Evolutionary conservation across 2,329 filamentous ascomycete species (phyloP), one percentile per base, ranked within the genome.

Genomic region (Nannizzia gypsea): DNA sequence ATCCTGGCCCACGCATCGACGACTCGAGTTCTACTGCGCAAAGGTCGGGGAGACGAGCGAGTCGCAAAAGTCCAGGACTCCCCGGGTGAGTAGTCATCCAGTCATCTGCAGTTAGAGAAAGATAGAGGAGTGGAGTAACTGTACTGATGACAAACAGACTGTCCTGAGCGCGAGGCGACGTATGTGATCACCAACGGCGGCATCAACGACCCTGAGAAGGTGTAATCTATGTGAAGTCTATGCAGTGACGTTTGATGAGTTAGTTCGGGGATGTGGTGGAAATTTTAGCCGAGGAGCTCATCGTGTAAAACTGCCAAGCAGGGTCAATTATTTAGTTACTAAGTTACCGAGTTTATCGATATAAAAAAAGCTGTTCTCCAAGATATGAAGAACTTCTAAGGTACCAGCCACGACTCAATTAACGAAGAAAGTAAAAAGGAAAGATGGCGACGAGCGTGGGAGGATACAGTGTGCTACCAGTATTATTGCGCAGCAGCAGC

Each of bases 161-260:
- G 84, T 66, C 83, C 85, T 3, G 84, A 88, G 69, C 79, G 79
- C 56, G 84, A 88, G 71, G 84, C 85, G 26, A 87, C 81, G 1
- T 88, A 88, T 70, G 78, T 87, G 64, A 88, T 88, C 65, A 87
- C 83, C 28, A 84, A 80, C 63, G 85, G 84, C 34, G 84, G 84
- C 36, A 86, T 87, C 71, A 84, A 80, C 61, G 84, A 87, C 68
- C 81, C 83, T 1, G 84, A 86, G 65, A 85, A 85, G 70, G 74
- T 77, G 36, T 85, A 65, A 70, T 11, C 13, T 13, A 36, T 13
- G 31, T 36, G 31, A 36, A 11, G 9, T 36, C 8, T 11, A 11
- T 36, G 31, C 31, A 36, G 13, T 11, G 31, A 3, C 2, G 9
- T 11, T 34, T 36, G 31, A 13, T 13, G n/a, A n/a, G n/a, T n/a